Base-by-base conservation (phyloP, 163 green algal species). In the Scenedesmus sp. region DNA sequence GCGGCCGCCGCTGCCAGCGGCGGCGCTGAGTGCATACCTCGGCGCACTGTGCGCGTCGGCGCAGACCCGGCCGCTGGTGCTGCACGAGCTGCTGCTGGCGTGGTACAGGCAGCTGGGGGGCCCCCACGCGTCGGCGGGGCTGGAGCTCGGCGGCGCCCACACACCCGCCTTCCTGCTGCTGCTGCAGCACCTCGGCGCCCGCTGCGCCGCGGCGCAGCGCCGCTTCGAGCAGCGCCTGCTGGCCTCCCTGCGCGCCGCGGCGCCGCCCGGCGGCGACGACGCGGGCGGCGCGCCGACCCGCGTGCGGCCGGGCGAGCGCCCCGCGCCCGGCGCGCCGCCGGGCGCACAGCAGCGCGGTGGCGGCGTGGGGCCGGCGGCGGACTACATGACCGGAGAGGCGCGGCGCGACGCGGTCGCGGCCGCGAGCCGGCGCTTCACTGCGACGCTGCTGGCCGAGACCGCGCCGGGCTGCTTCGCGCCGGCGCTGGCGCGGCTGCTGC, bases 391-490 rank as follows among this genome's bases (percentile, higher is more conserved):
- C 17, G 71, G 20, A 6, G 56, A 80, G 47, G 56, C 71, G 17
- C 45, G 34, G 34, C n/a, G 18, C 17, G 29, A 60, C 13, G 62
- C n/a, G 53, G 42, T 69, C 11, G 70, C 58, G 18, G 39, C n/a
- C 7, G 54, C 70, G 10, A 63, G 53, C 22, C 39, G 28, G 13
- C 13, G 58, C 14, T 80, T 80, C 39, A 60, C 50, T 29, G 5
- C 29, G 10, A 13, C 28, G 3, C 22, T 80, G 45, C 20, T 80
- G 24, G 7, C n/a, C 17, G 71, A 80, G 9, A 72, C 71, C 29
- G 71, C 71, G 28, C 71, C 71, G 2, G 71, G 53, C 4, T 80
- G 58, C 29, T 80, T 72, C 47, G 10, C 71, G 71, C 71, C 71
- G 0, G 1, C 71, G 71, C n/a, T 80, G 71, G 22, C 71, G 71